These are phyloP conservation scores for Clausena lansium DNA, from an alignment of 345 rosid genomes.

Conservation along the genomic window DNA sequence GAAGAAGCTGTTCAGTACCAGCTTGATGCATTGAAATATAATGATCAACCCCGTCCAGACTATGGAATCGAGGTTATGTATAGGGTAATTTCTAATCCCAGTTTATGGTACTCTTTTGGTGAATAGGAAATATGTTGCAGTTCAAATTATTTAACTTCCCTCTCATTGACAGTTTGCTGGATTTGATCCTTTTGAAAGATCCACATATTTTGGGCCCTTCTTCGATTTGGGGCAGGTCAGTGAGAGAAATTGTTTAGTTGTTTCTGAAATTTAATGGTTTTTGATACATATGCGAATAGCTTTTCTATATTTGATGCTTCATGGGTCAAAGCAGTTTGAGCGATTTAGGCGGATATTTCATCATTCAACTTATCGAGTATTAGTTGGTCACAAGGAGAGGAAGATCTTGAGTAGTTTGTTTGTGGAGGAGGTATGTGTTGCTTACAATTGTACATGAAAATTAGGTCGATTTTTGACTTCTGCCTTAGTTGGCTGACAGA, in stretches of 20 bases:
- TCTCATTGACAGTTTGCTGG: conserved; percentile 76
- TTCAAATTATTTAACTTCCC: not conserved
- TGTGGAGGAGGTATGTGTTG: conserved; percentile 63
- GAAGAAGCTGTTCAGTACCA: conserved; percentile 80
- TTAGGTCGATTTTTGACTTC: not conserved
- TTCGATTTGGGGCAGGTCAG: conserved; percentile 89
- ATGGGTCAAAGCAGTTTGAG: conserved; percentile 57
- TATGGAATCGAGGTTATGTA: conserved; percentile 94
- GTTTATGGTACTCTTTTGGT: not conserved
- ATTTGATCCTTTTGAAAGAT: conserved; percentile 94
- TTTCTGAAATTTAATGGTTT: conserved; percentile 1
- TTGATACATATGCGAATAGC: not conserved
- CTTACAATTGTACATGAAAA: not conserved
- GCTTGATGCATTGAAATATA: conserved; percentile 85
- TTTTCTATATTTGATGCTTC: not conserved
- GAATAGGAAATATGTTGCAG: not conserved
- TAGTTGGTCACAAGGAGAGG: conserved; percentile 88
- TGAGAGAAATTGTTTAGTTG: not conserved
- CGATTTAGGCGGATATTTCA: conserved; percentile 92
- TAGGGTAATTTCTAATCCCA: conserved; percentile 44
- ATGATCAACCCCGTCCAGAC: conserved; percentile 82
- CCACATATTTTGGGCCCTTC: conserved; percentile 88
- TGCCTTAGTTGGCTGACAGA: not conserved
- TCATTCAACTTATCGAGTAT: conserved; percentile 81
- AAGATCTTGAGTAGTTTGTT: conserved; percentile 76